phyloP scores from a whole-genome alignment of 1,284 basidiomycete species.

The Cutaneotrichosporon dermatis region DNA sequence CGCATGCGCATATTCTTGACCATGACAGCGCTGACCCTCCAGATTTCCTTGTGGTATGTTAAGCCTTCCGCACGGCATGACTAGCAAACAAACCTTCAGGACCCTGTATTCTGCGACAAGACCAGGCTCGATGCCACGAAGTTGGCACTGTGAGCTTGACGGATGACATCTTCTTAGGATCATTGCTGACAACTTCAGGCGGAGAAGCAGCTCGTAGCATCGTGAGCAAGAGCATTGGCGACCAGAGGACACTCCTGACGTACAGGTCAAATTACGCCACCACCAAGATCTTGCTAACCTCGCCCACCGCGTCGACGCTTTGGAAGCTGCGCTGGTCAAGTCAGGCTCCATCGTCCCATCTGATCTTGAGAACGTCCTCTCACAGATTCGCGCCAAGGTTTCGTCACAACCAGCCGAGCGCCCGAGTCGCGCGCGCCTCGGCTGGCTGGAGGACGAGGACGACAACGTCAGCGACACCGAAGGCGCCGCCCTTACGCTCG shows the following conservation, averaged over 20 bases:
- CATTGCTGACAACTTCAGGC: conserved; percentile 25
- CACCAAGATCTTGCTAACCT: conserved; percentile 43
- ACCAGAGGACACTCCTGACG: conserved; percentile 1
- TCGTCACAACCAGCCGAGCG: background rate
- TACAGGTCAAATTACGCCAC: conserved; percentile 40
- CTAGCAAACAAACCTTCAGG: conserved; percentile 21
- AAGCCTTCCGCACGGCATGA: background rate
- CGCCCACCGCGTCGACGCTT: conserved; percentile 46
- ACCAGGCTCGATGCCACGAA: conserved; percentile 48
- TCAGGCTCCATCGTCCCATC: conserved; percentile 38
- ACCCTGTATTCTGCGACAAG: conserved; percentile 46
- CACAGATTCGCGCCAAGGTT: conserved; percentile 16
- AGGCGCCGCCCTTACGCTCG: conserved; percentile 48
- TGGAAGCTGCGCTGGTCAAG: conserved; percentile 46
- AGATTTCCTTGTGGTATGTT: conserved; percentile 16
- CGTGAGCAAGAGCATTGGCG: conserved; percentile 19
- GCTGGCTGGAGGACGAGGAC: conserved; percentile 9
- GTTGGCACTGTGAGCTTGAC: conserved; percentile 42
- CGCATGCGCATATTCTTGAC: conserved; percentile 21
- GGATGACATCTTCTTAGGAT: background rate
- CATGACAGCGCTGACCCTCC: background rate
- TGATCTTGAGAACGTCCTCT: conserved; percentile 44
- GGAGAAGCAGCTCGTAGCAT: conserved; percentile 38
- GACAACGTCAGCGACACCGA: conserved; percentile 47
- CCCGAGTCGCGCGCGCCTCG: background rate